Percentiles rank a stretch among this genome's conserved stretches.
These are phyloP conservation scores for Inga leiocalycina DNA, from an alignment of 306 rosid genomes.

Conservation along the genomic window DNA sequence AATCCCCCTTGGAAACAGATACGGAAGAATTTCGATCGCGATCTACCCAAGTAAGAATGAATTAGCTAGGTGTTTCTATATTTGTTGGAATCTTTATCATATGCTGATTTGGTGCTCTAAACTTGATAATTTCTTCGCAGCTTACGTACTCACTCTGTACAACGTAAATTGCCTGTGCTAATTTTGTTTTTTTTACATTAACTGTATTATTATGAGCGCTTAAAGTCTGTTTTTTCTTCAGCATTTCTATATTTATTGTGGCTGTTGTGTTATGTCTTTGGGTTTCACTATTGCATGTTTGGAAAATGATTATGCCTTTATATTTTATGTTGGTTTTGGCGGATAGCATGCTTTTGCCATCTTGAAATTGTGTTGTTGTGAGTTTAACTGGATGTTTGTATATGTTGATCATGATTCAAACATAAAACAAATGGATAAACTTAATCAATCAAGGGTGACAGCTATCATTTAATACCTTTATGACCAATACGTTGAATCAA, in stretches of 20 bases:
- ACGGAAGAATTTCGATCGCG: slow-evolving; percentile 6
- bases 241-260: slow-evolving; percentile 17
- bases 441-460: slow-evolving; percentile 16
- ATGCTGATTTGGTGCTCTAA: neutral
- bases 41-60: slow-evolving; percentile 46
- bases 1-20: slow-evolving; percentile 26
- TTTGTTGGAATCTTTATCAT: slow-evolving; percentile 1
- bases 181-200: neutral
- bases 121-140: neutral
- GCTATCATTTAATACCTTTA: slow-evolving; percentile 12
- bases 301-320: slow-evolving; percentile 28
- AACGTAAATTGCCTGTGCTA: neutral
- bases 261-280: slow-evolving; percentile 17
- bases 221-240: slow-evolving; percentile 6
- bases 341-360: slow-evolving; percentile 13
- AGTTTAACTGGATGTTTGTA: slow-evolving; percentile 19
- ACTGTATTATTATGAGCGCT: neutral
- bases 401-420: slow-evolving; percentile 19
- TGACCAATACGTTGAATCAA: slow-evolving; percentile 23
- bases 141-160: slow-evolving; percentile 20
- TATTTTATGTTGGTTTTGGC: slow-evolving; percentile 49
- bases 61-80: neutral
- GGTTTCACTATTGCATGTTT: slow-evolving; percentile 48
- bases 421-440: slow-evolving; percentile 15
- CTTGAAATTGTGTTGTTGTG: slow-evolving; percentile 20